Evolutionary conservation across 2,329 filamentous ascomycete species (phyloP).

Genomic region (Phialocephala subalpina): DNA sequence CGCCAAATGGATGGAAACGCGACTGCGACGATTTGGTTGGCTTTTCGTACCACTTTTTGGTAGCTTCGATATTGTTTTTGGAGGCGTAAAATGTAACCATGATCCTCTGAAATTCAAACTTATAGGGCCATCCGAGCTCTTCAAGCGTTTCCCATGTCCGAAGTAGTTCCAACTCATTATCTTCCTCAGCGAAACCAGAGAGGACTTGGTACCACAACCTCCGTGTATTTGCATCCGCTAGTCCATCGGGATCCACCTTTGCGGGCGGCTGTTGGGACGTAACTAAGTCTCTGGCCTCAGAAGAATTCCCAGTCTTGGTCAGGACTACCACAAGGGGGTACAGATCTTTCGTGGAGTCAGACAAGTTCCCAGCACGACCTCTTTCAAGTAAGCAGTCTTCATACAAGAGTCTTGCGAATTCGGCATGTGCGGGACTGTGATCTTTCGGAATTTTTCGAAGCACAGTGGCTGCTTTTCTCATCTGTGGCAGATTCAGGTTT

Average conservation of each 20-base stretch:
- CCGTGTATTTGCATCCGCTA: slow-evolving; percentile 10
- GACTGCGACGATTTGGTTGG: slow-evolving; percentile 34
- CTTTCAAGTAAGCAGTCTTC: slow-evolving; percentile 13
- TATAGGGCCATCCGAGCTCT: slow-evolving; percentile 54
- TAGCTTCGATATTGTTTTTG: slow-evolving; percentile 63
- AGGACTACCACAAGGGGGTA: slow-evolving; percentile 29
- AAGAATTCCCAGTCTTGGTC: slow-evolving; percentile 35
- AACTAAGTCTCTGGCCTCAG: slow-evolving; percentile 36
- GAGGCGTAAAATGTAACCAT: slow-evolving; percentile 70
- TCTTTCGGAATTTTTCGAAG: slow-evolving; percentile 37
- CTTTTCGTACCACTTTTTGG: slow-evolving; percentile 72
- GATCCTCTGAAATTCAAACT: slow-evolving; percentile 56
- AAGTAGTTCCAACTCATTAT: slow-evolving; percentile 64
- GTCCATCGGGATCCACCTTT: not conserved
- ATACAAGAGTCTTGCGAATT: slow-evolving; percentile 38
- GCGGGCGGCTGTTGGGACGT: not conserved
- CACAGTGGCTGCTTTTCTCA: slow-evolving; percentile 28
- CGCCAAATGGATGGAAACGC: slow-evolving; percentile 11
- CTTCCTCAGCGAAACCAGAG: slow-evolving; percentile 67
- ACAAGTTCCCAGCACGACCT: not conserved
- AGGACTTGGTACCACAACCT: slow-evolving; percentile 59
- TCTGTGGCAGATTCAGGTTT: slow-evolving; percentile 26
- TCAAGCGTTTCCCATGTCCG: slow-evolving; percentile 62
- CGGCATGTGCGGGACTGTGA: slow-evolving; percentile 27
- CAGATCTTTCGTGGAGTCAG: not conserved